Percentiles rank a stretch among this genome's conserved stretches.
Evolutionary conservation across 2,329 filamentous ascomycete genomes (phyloP).

Genomic region (Trichophyton benhamiae): DNA sequence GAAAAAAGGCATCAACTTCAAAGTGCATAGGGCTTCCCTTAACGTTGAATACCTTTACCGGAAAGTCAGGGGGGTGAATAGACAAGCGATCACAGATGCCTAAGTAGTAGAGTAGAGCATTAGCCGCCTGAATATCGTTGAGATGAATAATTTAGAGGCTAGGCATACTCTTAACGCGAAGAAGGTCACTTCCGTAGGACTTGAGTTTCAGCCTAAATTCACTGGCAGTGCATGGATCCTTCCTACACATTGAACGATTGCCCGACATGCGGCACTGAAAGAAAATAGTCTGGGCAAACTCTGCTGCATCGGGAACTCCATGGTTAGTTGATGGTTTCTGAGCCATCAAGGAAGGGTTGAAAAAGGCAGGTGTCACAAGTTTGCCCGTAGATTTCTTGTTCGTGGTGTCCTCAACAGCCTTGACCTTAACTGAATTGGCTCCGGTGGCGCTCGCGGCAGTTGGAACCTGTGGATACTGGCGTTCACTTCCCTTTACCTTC

Average conservation of each 20-base stretch:
- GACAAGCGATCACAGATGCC: background rate
- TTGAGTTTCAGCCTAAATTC: background rate
- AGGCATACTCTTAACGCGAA: background rate
- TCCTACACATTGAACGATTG: background rate
- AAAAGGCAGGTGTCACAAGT: background rate
- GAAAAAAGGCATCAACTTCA: background rate
- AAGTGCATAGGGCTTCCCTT: background rate
- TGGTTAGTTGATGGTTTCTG: background rate
- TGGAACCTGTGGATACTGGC: background rate
- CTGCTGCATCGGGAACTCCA: background rate
- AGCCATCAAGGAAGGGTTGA: background rate
- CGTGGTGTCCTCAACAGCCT: background rate
- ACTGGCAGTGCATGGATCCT: background rate
- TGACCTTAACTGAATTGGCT: background rate
- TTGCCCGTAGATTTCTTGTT: background rate
- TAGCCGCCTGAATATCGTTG: background rate
- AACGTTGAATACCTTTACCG: background rate
- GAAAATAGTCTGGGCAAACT: background rate
- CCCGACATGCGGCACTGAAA: background rate
- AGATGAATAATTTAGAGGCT: background rate
- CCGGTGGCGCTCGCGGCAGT: background rate
- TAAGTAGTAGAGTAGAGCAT: background rate
- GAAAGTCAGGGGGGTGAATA: background rate
- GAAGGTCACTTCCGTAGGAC: background rate
- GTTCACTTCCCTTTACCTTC: background rate